A percentile compares a stretch with the other conserved stretches of the same genome.
Conservation (phyloP, 2,329 filamentous ascomycete species). For the Blastomyces emzantsi region DNA sequence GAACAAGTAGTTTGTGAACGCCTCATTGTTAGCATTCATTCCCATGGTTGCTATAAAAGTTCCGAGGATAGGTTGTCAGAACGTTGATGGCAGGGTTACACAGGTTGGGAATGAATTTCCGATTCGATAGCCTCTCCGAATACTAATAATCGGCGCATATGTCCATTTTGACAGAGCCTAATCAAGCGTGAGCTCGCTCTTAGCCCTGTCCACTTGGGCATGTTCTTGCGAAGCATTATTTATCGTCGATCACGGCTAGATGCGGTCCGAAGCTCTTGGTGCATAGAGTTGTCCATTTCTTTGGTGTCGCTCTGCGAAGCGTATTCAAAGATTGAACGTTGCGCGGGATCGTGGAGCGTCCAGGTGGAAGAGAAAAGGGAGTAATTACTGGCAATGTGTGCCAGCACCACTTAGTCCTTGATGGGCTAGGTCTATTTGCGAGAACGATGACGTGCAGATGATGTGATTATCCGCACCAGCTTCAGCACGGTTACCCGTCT, state of each 20-base stretch:
- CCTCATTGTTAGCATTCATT: neutral
- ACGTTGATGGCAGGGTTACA: neutral
- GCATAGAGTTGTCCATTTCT: neutral
- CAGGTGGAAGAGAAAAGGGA: neutral
- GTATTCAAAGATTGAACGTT: neutral
- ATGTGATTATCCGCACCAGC: neutral
- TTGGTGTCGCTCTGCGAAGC: neutral
- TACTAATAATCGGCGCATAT: neutral
- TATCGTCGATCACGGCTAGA: neutral
- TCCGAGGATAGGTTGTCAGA: neutral
- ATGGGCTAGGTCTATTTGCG: neutral
- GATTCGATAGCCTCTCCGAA: neutral
- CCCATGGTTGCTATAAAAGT: neutral
- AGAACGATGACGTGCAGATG: neutral
- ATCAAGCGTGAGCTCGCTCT: neutral
- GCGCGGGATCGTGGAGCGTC: neutral
- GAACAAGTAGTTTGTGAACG: neutral
- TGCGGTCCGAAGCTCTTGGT: neutral
- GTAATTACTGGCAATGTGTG: neutral
- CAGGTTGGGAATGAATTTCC: neutral
- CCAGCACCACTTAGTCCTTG: neutral
- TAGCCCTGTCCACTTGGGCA: neutral
- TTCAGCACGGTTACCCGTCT: neutral
- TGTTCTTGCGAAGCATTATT: neutral
- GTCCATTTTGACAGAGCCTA: neutral